These are phyloP conservation scores for Porpolomopsis calyptriformis DNA, from an alignment of 768 basidiomycete genomes.

Conservation along the genomic window DNA sequence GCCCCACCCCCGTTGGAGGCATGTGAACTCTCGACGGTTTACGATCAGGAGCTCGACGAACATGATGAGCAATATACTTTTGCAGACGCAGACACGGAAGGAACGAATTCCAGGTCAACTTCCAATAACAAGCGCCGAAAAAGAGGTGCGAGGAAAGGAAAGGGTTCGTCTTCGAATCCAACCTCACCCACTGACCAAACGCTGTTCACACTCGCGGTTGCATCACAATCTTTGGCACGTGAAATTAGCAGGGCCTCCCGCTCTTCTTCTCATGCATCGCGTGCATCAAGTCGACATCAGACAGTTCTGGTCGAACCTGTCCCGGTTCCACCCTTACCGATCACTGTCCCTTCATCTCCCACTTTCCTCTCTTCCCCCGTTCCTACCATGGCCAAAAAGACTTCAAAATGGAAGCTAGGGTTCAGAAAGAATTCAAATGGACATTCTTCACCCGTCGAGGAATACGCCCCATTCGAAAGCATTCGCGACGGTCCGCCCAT, in stretches of 20 bases:
- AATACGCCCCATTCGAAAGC: constrained; percentile 11
- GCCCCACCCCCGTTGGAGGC: constrained; percentile 36
- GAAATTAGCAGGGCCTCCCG: constrained; percentile 66
- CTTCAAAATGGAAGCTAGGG: constrained; percentile 78
- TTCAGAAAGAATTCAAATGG: constrained; percentile 50
- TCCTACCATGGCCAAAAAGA: constrained; percentile 47
- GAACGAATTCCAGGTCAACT: constrained; percentile 44
- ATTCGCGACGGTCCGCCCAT: constrained; percentile 19
- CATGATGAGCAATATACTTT: constrained; percentile 30
- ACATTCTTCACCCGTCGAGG: constrained; percentile 30
- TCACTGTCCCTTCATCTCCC: constrained; percentile 11
- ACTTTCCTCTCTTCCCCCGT: constrained; percentile 34
- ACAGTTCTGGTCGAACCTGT: constrained; percentile 27
- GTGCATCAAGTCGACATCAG: constrained; percentile 22
- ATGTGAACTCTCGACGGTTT: constrained; percentile 44
- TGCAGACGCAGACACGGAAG: constrained; percentile 24
- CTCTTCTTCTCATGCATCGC: constrained; percentile 30
- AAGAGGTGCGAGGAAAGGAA: constrained; percentile 77
- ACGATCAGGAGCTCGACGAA: constrained; percentile 43
- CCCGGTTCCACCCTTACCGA: constrained; percentile 14
- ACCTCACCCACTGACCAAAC: constrained; percentile 40
- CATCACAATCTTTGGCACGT: constrained; percentile 73
- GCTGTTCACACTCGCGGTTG: constrained; percentile 61
- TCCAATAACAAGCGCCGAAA: constrained; percentile 75
- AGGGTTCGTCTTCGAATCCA: constrained; percentile 34